A percentile compares a stretch with the other conserved stretches of the same genome.
Evolutionary conservation across 148 eudicot species (phyloP).

Genomic region (Agrostemma githago): DNA sequence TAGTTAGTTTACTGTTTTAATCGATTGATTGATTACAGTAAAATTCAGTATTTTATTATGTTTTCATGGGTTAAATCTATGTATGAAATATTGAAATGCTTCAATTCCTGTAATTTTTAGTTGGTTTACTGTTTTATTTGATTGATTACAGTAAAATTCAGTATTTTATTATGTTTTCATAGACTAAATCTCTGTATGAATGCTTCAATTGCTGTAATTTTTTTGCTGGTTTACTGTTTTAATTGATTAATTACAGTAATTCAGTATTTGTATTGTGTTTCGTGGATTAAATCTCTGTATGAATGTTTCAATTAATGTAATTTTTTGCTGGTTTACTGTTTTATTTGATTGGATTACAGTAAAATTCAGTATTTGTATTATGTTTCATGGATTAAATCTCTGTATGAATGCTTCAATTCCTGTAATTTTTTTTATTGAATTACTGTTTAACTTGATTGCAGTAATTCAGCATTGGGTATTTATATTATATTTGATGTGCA

Average conservation of each 20-base stretch:
- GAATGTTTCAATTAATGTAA: not conserved
- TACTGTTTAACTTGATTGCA: not conserved
- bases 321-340: not conserved
- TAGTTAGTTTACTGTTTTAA: too few relatives aligned
- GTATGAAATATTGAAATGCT: not conserved
- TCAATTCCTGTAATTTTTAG: not conserved
- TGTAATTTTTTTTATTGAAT: not conserved
- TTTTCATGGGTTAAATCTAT: too few relatives aligned
- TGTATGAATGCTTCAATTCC: not conserved
- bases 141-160: not conserved
- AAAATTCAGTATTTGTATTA: too few relatives aligned
- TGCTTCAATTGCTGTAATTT: not conserved
- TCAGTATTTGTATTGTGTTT: too few relatives aligned
- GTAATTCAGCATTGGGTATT: too few relatives aligned
- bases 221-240: too few relatives aligned
- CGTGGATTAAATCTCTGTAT: too few relatives aligned
- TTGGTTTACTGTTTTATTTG: not conserved
- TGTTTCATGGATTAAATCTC: too few relatives aligned
- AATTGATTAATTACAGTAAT: too few relatives aligned
- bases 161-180: not conserved
- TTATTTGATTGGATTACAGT: not conserved
- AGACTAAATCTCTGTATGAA: not conserved
- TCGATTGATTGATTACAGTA: too few relatives aligned
- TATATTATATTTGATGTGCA: too few relatives aligned
- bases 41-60: too few relatives aligned